Evolutionary conservation across 768 basidiomycete genomes (phyloP).

Genomic region (Panaeolus cyanescens): DNA sequence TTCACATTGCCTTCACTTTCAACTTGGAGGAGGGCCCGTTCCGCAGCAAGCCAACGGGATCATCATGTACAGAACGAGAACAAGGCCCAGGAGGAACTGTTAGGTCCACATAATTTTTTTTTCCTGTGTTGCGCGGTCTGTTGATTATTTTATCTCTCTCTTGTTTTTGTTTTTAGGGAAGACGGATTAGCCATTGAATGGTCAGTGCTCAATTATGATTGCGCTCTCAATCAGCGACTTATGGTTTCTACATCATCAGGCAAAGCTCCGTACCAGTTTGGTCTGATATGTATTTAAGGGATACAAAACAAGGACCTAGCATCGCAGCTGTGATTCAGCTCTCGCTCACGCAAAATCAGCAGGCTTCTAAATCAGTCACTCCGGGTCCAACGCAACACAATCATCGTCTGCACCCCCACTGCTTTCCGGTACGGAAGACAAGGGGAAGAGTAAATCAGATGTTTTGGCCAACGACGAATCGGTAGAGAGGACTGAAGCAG

Average conservation of each 20-base stretch:
- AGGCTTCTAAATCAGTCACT: not conserved
- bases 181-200: slow-evolving; percentile 39
- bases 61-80: not conserved
- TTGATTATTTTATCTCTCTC: not conserved
- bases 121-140: not conserved
- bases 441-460: not conserved
- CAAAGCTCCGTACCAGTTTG: slow-evolving; percentile 31
- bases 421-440: not conserved
- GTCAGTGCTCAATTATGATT: slow-evolving; percentile 13
- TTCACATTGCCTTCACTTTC: not conserved
- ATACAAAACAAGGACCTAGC: not conserved
- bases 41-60: no score
- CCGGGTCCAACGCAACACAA: not conserved
- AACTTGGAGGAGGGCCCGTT: no score
- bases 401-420: not conserved
- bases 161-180: slow-evolving; percentile 20
- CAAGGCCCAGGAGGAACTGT: slow-evolving; percentile 4
- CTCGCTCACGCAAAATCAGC: not conserved
- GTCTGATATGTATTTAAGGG: slow-evolving; percentile 29
- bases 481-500: not conserved
- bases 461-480: not conserved
- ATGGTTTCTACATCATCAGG: slow-evolving; percentile 14
- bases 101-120: slow-evolving; percentile 17
- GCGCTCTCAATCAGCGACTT: not conserved
- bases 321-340: not conserved